Base-by-base conservation (phyloP, 2,329 filamentous ascomycete genomes). In the Xylaria sp. region DNA sequence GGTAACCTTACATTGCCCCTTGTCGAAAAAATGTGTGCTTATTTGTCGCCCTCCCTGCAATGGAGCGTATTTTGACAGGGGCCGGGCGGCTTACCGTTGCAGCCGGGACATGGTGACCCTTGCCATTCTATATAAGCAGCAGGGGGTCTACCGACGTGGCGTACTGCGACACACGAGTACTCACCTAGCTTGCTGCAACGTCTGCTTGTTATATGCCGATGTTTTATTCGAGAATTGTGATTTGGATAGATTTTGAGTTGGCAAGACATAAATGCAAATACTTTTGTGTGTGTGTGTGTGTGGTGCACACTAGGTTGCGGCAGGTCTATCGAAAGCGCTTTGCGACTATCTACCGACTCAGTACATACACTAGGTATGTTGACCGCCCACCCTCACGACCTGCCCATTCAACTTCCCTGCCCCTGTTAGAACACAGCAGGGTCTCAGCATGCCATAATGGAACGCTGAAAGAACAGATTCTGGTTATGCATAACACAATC, bases 41-140 rank as follows among this genome's bases (percentile, higher is more conserved):
- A 61, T 67, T 64, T 57, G 60, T 64, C 39, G 36, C 30, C 24
- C 12, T 36, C 65, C 68, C 51, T 64, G 68, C 21, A 51, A 47
- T 19, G 14, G 56, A 56, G n/a, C 53, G 19, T 34, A 59, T 64
- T 67, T 24, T 36, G 57, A 56, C 69, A 67, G 48, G 67, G 63
- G 54, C 57, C 69, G 69, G 67, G 56, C 61, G 45, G 47, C 54
- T 39, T 60, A 69, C 61, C 67, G 64, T 71, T 69, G 48, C 69
- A 71, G 67, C 69, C 69, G 67, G 69, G 54, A 71, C 68, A 70
- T 54, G 64, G 66, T 58, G n/a, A 36, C 63, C 65, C 69, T 60
- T 62, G 58, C 56, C 50, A 53, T 60, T 47, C n/a, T 50, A 19
- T 51, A 14, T 50, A 57, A 56, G 30, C 42, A 57, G 45, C 65